Conservation (phyloP, 2,329 filamentous ascomycete species). For the Fusarium sulawesiense region DNA sequence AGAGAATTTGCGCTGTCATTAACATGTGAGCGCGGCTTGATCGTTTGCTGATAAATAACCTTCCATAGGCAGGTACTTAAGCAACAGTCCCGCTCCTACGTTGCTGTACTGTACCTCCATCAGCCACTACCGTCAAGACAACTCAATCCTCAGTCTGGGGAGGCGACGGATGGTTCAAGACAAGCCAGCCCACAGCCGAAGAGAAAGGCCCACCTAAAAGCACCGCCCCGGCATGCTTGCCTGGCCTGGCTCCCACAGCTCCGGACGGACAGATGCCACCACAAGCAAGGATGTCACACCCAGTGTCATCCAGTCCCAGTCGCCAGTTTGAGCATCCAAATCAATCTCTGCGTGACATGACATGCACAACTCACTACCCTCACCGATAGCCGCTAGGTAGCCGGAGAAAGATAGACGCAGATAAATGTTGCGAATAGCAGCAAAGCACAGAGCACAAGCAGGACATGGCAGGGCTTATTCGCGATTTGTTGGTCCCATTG, state of each 20-base stretch:
- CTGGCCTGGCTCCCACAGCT: slow-evolving; percentile 39
- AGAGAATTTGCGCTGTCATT: not conserved
- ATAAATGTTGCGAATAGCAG: slow-evolving; percentile 4
- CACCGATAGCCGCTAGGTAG: slow-evolving; percentile 32
- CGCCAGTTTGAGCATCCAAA: slow-evolving; percentile 25
- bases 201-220: slow-evolving; percentile 40
- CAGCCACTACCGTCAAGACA: slow-evolving; percentile 5
- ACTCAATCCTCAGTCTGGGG: slow-evolving; percentile 28
- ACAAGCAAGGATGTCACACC: slow-evolving; percentile 36
- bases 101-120: not conserved
- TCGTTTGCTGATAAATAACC: not conserved
- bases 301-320: slow-evolving; percentile 28
- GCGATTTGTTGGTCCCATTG: slow-evolving; percentile 15
- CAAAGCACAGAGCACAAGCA: slow-evolving; percentile 6
- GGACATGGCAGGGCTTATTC: not conserved
- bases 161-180: slow-evolving; percentile 36
- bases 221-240: slow-evolving; percentile 43
- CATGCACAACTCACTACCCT: slow-evolving; percentile 41
- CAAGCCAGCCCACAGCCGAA: slow-evolving; percentile 28
- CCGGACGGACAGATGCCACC: slow-evolving; percentile 43
- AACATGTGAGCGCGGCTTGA: not conserved
- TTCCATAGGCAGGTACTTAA: not conserved
- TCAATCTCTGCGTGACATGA: slow-evolving; percentile 43
- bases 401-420: slow-evolving; percentile 19
- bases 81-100: not conserved